Evolutionary conservation across 148 eudicot genomes (phyloP), one percentile per base, ranked within the genome.

Genomic region (Silene uniflora): DNA sequence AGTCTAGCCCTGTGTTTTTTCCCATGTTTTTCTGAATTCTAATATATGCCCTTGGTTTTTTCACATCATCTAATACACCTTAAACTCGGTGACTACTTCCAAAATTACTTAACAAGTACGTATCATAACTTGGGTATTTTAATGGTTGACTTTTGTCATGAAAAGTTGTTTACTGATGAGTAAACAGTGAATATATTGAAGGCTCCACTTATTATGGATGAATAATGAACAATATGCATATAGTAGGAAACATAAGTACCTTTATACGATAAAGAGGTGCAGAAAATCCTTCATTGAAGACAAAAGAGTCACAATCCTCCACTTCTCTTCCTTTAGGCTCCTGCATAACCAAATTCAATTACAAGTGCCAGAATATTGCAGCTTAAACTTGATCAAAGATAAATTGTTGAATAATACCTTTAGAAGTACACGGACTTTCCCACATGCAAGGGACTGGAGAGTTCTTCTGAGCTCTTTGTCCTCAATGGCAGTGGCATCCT

Each of bases 401-500:
- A 32, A 18, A 7, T n/a, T 61, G 65, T 25, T 69, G 56, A 61
- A 39, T 39, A 61, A 56, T 80, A 94, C 98, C 88, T 94, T 94
- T 73, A 79, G 90, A 73, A 94, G 97, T 72, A 92, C 93, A n/a
- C 98, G 96, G 60, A 94, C 86, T 87, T 94, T 94, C 19, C 98
- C 98, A 76, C 97, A 91, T 44, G 98, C 98, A 82, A 94, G 98
- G 74, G 98, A 94, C 80, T 90, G 98, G 62, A 94, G 81, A 71
- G 97, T 94, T 79, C 98, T 88, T 32, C 93, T 85, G 79, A 91
- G 87, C 78, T 94, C 98, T 84, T 91, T 94, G 75, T 94, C 98
- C 86, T 92, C 97, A 71, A 94, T 91, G 69, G 91, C 86, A 25
- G 98, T 94, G 42, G 98, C 85, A 81, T 94, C 97, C 79, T 87